Evolutionary conservation across 352 stramenopile genomes (phyloP).

Genomic region (Detonula confervacea): DNA sequence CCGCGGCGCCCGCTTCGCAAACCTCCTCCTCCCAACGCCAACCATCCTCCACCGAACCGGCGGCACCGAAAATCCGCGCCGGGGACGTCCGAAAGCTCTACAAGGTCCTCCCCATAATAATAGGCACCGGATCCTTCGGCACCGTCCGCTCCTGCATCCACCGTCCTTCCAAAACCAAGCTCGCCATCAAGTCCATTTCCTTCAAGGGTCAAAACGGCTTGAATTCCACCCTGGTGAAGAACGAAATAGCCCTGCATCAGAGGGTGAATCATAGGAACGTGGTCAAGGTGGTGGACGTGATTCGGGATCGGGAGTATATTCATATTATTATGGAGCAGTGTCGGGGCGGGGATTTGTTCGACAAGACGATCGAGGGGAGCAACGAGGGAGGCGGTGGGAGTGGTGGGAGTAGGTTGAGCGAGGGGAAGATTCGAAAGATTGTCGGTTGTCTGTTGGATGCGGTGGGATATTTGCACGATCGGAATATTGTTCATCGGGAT

Average conservation of each 20-base stretch:
- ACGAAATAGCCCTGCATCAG: constrained; percentile 59
- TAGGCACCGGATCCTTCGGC: constrained; percentile 90
- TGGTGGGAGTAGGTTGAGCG: not conserved
- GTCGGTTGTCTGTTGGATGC: constrained; percentile 82
- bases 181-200: constrained; percentile 52
- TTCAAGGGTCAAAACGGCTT: constrained; percentile 8
- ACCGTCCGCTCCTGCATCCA: constrained; percentile 90
- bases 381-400: too few relatives aligned
- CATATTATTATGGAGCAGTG: constrained; percentile 92
- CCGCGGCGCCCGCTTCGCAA: too few relatives aligned
- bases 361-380: constrained; percentile 88
- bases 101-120: constrained; percentile 44
- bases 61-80: too few relatives aligned
- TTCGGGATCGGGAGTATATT: constrained; percentile 89
- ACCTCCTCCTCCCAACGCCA: too few relatives aligned
- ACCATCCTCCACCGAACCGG: too few relatives aligned
- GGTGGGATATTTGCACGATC: constrained; percentile 68
- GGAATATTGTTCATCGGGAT: constrained; percentile 75
- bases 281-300: constrained; percentile 91
- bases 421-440: constrained; percentile 76
- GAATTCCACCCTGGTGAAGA: constrained; percentile 3
- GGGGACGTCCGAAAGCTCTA: constrained; percentile 40
- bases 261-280: constrained; percentile 88
- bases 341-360: constrained; percentile 91
- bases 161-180: constrained; percentile 87